Evolutionary conservation across 2,329 filamentous ascomycete genomes (phyloP), one percentile per base, ranked within the genome.

Genomic region (Aspergillus bombycis): DNA sequence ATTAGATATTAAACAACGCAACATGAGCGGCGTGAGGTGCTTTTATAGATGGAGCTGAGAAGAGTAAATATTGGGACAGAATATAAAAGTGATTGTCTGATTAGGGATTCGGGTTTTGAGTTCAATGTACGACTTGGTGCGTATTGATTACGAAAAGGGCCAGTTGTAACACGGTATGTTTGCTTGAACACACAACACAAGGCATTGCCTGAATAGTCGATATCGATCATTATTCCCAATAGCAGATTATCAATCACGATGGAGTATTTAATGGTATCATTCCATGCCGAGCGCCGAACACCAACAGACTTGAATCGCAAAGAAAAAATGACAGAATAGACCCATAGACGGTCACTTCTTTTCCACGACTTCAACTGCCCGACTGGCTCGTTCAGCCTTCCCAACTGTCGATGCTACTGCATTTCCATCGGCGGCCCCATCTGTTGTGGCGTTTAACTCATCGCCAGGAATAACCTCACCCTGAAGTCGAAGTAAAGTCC

Each of bases 311-410:
- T 2, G 36, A 45, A 59, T 48, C 56, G 43, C 57, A 21, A 65
- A 53, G n/a, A 19, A 53, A 57, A 55, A 55, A 52, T 45, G 38
- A 56, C 64, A 63, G n/a, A 57, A 62, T 58, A 48, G 34, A 52
- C n/a, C 36, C 52, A 4, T 11, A 57, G 59, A 36, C 34, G 30
- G 16, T 79, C 69, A 82, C 69, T 80, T 78, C 65, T 75, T 76
- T 68, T 83, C 80, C 62, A 82, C 78, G n/a, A 82, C 80, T 58
- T 83, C 81, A 28, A 75, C 80, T 43, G 79, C 80, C 57, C 74
- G 74, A 26, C 72, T 75, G 38, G 81, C 81, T 60, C 81, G 74
- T 67, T 83, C 81, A 21, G 79, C 77, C 68, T 79, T 82, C 23
- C 80, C 81, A 30, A 83, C 73, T 10, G 81, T 81, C 60, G 78